Evolutionary conservation across 2,329 filamentous ascomycete genomes (phyloP).

Genomic region (Alternaria arborescens): DNA sequence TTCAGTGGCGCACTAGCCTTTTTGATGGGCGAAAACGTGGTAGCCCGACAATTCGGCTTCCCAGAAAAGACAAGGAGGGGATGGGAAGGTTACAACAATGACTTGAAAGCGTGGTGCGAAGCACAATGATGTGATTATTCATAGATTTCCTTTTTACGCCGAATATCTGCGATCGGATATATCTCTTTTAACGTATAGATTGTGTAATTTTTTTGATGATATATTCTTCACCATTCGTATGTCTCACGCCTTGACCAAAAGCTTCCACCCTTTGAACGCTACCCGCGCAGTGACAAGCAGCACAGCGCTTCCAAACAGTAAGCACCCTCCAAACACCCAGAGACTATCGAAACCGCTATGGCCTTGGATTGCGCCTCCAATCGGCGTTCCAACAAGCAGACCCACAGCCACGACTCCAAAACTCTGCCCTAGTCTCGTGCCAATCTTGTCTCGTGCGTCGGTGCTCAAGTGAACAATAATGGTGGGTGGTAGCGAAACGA

Average conservation of each 20-base stretch:
- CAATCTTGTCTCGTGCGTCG: slow-evolving; percentile 56
- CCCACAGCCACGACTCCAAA: slow-evolving; percentile 62
- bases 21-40: slow-evolving; percentile 20
- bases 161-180: not conserved
- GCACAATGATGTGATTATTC: not conserved
- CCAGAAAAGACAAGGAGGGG: slow-evolving; percentile 19
- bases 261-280: slow-evolving; percentile 34
- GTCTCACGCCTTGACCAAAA: slow-evolving; percentile 37
- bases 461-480: slow-evolving; percentile 56
- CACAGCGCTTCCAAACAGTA: slow-evolving; percentile 35
- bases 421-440: slow-evolving; percentile 64
- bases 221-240: not conserved
- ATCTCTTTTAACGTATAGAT: not conserved
- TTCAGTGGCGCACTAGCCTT: slow-evolving; percentile 28
- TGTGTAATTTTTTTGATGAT: not conserved
- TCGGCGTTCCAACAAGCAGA: slow-evolving; percentile 64
- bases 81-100: slow-evolving; percentile 24
- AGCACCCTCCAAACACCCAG: slow-evolving; percentile 56
- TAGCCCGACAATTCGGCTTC: slow-evolving; percentile 19
- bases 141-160: not conserved
- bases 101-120: slow-evolving; percentile 28
- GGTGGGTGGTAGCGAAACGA: slow-evolving; percentile 57
- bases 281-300: slow-evolving; percentile 34
- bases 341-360: slow-evolving; percentile 53
- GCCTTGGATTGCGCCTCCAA: slow-evolving; percentile 63